Evolutionary conservation across 352 stramenopile genomes (phyloP).

Genomic region (Pythium vanterpoolii): DNA sequence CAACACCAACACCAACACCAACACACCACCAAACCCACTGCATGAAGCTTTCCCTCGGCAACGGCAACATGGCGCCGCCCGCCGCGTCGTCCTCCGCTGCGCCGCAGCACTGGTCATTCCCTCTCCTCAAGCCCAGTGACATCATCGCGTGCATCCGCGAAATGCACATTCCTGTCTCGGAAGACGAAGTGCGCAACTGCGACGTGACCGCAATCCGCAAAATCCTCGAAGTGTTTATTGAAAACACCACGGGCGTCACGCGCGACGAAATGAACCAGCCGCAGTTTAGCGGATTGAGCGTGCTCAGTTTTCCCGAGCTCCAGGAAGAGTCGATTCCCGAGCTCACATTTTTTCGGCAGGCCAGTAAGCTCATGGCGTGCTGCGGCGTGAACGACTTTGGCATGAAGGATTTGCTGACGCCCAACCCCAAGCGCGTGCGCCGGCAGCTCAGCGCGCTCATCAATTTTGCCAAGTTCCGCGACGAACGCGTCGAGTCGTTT

Average conservation of each 20-base stretch:
- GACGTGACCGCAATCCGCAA: conserved; percentile 71
- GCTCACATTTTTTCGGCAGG: conserved; percentile 90
- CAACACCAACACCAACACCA: neutral
- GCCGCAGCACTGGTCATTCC: conserved; percentile 79
- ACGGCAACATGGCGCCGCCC: conserved; percentile 6
- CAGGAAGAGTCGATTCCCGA: conserved; percentile 93
- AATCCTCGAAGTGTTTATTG: conserved; percentile 89
- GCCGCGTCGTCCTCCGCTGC: neutral
- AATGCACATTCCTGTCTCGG: conserved; percentile 86
- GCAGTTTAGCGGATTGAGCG: conserved; percentile 76
- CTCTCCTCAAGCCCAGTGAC: conserved; percentile 91
- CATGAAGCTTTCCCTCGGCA: too few species aligned
- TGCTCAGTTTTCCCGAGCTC: conserved; percentile 88
- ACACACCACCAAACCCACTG: neutral
- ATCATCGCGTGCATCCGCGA: conserved; percentile 92
- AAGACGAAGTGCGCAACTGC: conserved; percentile 86
- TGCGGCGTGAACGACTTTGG: conserved; percentile 95
- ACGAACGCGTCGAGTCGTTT: conserved; percentile 90
- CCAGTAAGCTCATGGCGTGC: conserved; percentile 86
- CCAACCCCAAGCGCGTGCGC: conserved; percentile 87
- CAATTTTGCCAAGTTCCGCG: conserved; percentile 97
- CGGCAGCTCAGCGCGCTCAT: conserved; percentile 95
- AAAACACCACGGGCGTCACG: conserved; percentile 86
- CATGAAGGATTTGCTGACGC: conserved; percentile 89
- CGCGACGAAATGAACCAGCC: conserved; percentile 91